phyloP scores from a whole-genome alignment of 2,329 filamentous ascomycete genomes.

The Penicillium occitanis region DNA sequence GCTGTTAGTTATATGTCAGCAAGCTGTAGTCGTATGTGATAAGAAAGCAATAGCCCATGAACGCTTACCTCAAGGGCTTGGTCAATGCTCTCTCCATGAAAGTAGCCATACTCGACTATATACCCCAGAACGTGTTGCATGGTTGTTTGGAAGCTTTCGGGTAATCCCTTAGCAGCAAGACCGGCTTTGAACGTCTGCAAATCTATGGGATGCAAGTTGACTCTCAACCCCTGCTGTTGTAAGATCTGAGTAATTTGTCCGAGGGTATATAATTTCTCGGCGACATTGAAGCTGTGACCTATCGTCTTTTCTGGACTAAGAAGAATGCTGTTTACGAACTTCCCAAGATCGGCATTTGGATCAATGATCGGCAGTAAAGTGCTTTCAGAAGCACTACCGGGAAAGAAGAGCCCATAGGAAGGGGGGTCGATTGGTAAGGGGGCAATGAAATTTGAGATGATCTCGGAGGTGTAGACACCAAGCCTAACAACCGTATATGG shows the following conservation, averaged over 20 bases:
- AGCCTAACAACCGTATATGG: slow-evolving; percentile 56
- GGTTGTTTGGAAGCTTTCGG: neutral
- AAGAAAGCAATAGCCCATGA: neutral
- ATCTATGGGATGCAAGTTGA: neutral
- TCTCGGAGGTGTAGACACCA: slow-evolving; percentile 55
- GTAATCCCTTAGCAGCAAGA: slow-evolving; percentile 11
- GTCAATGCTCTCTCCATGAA: slow-evolving; percentile 4
- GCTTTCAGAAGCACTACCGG: slow-evolving; percentile 18
- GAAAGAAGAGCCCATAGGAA: slow-evolving; percentile 25
- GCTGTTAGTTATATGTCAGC: neutral
- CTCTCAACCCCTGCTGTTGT: slow-evolving; percentile 28
- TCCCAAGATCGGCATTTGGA: slow-evolving; percentile 38
- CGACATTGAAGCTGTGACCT: slow-evolving; percentile 41
- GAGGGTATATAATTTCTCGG: slow-evolving; percentile 34
- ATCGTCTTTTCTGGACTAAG: slow-evolving; percentile 37
- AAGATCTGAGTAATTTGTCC: slow-evolving; percentile 36
- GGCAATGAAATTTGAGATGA: slow-evolving; percentile 35
- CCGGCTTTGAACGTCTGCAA: slow-evolving; percentile 6
- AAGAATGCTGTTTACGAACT: slow-evolving; percentile 40
- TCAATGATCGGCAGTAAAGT: slow-evolving; percentile 36
- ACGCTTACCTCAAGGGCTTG: slow-evolving; percentile 1
- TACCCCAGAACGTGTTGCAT: slow-evolving; percentile 8
- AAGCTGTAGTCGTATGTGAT: neutral
- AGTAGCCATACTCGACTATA: neutral
- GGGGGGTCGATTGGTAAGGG: slow-evolving; percentile 27